phyloP scores from a whole-genome alignment of 1,139 yeast genomes.

The Debaryomyces sp. region DNA sequence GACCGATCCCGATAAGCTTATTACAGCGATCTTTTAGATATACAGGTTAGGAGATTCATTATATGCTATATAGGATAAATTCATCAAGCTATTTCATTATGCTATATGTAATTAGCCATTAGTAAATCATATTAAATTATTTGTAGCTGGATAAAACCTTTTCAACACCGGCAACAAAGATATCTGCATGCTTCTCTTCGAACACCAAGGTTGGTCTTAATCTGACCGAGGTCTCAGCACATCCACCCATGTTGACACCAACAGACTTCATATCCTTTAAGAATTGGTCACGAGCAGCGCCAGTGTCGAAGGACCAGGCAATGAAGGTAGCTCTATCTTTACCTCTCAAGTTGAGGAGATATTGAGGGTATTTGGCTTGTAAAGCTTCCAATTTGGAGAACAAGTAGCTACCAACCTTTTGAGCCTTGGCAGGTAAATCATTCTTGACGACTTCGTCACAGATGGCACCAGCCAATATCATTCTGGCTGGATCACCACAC shows the following conservation, averaged over 20 bases:
- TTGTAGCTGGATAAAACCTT: conserved; percentile 45
- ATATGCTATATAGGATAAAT: neutral
- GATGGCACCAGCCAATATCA: conserved; percentile 71
- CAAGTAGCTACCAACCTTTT: conserved; percentile 65
- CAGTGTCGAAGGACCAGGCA: conserved; percentile 69
- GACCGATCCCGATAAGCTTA: neutral
- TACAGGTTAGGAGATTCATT: neutral
- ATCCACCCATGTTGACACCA: conserved; percentile 81
- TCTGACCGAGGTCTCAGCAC: conserved; percentile 74
- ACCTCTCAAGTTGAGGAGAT: conserved; percentile 66
- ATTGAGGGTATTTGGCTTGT: conserved; percentile 53
- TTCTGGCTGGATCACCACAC: conserved; percentile 88
- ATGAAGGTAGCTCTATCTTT: conserved; percentile 74
- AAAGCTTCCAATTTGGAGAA: conserved; percentile 54
- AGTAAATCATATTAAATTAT: conserved; percentile 1
- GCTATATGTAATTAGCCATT: neutral
- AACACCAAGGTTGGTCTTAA: conserved; percentile 77
- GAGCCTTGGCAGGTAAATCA: conserved; percentile 57
- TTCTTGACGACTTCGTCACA: conserved; percentile 63
- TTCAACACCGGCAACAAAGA: conserved; percentile 54
- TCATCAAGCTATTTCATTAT: neutral
- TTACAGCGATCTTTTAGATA: neutral
- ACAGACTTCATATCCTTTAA: conserved; percentile 54
- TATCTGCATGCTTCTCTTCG: conserved; percentile 75
- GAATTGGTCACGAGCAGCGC: conserved; percentile 60